Conservation (phyloP, 2,329 filamentous ascomycete species). For the Coniochaeta ligniaria region DNA sequence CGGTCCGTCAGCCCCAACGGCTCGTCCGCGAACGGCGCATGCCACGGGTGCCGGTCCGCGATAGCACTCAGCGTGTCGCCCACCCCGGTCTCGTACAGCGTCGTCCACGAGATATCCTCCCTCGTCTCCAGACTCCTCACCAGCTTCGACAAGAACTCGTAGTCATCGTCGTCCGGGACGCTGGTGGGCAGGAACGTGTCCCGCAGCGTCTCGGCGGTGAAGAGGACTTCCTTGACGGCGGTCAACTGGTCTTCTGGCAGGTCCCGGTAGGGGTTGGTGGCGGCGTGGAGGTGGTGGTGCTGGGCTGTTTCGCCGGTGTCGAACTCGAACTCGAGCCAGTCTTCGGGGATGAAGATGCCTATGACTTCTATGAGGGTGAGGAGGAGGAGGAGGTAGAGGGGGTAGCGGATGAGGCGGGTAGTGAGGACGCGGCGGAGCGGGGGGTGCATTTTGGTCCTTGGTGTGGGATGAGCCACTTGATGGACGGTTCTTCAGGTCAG, state of each 20-base stretch:
- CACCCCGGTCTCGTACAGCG: background rate
- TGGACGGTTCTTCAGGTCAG: too few species aligned
- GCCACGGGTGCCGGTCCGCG: background rate
- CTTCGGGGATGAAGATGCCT: background rate
- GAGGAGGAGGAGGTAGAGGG: too few species aligned
- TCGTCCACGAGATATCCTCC: constrained; percentile 1
- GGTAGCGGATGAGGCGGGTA: background rate
- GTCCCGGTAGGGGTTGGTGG: constrained; percentile 1
- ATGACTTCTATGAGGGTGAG: background rate
- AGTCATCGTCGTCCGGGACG: constrained; percentile 1
- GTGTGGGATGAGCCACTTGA: background rate
- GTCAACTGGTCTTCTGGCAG: background rate
- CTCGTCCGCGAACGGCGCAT: background rate
- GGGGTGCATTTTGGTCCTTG: too few species aligned
- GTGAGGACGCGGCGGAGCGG: background rate
- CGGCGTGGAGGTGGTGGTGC: background rate
- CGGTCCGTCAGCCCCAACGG: background rate
- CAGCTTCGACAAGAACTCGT: background rate
- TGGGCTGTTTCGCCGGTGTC: too few species aligned
- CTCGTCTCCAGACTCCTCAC: constrained; percentile 1
- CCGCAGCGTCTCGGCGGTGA: background rate
- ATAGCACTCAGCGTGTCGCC: background rate
- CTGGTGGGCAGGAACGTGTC: background rate
- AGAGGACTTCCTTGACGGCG: background rate
- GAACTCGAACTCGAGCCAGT: too few species aligned